phyloP scores from a whole-genome alignment of 2,329 filamentous ascomycete genomes.

The Pyrenochaeta sp. region DNA sequence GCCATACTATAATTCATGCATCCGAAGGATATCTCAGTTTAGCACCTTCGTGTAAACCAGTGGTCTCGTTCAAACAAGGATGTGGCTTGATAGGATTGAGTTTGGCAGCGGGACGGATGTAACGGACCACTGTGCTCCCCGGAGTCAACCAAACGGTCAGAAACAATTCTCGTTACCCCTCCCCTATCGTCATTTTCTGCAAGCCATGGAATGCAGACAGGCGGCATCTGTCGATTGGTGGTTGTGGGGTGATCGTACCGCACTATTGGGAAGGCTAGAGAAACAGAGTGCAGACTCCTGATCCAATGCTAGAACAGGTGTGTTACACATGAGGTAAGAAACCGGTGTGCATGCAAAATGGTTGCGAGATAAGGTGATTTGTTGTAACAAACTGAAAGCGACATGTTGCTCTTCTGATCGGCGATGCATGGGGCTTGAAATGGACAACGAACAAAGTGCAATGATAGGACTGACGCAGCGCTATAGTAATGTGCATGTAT shows the following conservation, averaged over 20 bases:
- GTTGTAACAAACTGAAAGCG: neutral
- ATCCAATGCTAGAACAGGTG: slow-evolving; percentile 1
- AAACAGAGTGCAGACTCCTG: neutral
- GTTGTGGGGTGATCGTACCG: neutral
- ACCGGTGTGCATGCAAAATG: neutral
- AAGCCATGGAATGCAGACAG: neutral
- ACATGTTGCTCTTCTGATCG: neutral
- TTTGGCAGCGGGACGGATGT: neutral
- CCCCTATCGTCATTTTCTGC: too few species aligned
- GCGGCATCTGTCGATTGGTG: slow-evolving; percentile 1
- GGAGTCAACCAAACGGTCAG: neutral
- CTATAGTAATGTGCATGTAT: neutral
- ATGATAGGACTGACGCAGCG: neutral
- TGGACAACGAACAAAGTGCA: neutral
- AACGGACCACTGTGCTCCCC: neutral
- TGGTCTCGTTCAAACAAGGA: neutral
- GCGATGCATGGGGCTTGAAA: neutral
- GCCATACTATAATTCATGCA: too few species aligned
- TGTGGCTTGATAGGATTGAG: neutral
- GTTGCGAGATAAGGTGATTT: neutral
- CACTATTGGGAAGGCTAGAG: neutral
- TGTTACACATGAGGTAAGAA: slow-evolving; percentile 9
- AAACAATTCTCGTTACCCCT: neutral
- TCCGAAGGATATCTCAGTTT: too few species aligned
- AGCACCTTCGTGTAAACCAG: too few species aligned